Conservation (phyloP, 306 rosid genomes). For the Castanea mollissima region DNA sequence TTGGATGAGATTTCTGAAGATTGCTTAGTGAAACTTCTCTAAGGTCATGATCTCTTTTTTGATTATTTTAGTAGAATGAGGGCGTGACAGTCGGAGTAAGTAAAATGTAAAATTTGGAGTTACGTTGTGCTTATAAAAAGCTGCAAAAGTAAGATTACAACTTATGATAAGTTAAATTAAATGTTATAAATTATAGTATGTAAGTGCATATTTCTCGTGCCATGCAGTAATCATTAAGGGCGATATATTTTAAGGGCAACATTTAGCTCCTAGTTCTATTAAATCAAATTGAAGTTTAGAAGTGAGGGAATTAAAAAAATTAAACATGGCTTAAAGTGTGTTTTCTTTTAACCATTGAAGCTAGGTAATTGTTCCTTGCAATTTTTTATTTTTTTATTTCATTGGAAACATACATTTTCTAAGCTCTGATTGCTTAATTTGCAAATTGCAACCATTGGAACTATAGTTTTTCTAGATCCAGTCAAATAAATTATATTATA, state of each 20-base stretch:
- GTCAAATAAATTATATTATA: neutral
- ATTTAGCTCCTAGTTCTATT: neutral
- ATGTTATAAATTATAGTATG: neutral
- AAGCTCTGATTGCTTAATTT: neutral
- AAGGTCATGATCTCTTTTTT: neutral
- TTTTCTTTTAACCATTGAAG: neutral
- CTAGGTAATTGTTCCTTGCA: neutral
- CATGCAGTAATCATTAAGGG: neutral
- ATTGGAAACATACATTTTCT: neutral
- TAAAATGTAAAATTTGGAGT: neutral
- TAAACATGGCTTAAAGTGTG: neutral
- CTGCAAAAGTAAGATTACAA: neutral
- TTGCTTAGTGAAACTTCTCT: too few relatives aligned
- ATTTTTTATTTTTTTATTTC: neutral
- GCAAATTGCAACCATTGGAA: neutral
- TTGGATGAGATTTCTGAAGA: neutral
- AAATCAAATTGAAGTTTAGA: neutral
- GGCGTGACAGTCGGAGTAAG: neutral
- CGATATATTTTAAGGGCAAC: neutral
- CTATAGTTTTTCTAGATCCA: neutral
- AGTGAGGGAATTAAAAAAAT: neutral
- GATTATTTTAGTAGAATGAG: neutral
- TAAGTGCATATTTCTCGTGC: neutral
- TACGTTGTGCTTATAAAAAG: neutral
- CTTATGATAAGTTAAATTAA: neutral